Conservation (phyloP, 2,329 filamentous ascomycete genomes). For the Verticillium alfalfae region DNA sequence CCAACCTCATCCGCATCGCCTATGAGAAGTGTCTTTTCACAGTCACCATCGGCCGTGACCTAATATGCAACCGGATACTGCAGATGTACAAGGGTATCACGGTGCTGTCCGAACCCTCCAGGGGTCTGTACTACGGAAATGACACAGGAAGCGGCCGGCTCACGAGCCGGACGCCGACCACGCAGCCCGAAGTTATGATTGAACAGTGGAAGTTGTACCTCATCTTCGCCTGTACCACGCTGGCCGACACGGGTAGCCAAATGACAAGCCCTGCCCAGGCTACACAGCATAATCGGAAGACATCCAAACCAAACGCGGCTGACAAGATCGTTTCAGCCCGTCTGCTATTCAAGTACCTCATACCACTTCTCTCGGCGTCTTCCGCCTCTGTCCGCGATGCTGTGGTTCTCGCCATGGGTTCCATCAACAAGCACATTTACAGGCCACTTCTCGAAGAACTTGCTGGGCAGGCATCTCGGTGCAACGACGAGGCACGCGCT, state of each 20-base stretch:
- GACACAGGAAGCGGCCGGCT: conserved; percentile 50
- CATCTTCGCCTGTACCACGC: conserved; percentile 92
- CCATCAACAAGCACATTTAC: conserved; percentile 92
- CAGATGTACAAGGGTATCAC: conserved; percentile 89
- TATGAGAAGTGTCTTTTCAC: conserved; percentile 89
- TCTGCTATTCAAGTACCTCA: conserved; percentile 85
- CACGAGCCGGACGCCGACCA: conserved; percentile 53
- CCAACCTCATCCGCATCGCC: conserved; percentile 85
- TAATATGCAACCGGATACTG: conserved; percentile 85
- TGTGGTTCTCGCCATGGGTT: conserved; percentile 85
- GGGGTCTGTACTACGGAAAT: conserved; percentile 59
- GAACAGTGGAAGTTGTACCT: conserved; percentile 98
- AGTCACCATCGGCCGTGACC: conserved; percentile 82
- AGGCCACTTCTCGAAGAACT: conserved; percentile 84
- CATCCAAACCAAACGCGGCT: conserved; percentile 60
- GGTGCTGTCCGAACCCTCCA: conserved; percentile 67
- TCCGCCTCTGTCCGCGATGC: conserved; percentile 81
- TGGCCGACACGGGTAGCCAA: conserved; percentile 72
- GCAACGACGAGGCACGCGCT: conserved; percentile 82
- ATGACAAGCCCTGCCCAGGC: conserved; percentile 51
- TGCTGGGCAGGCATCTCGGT: conserved; percentile 77
- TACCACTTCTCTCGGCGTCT: conserved; percentile 76
- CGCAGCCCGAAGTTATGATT: conserved; percentile 79
- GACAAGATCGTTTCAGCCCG: conserved; percentile 83
- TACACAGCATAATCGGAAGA: conserved; percentile 77